These are phyloP conservation scores for Exophiala sp. DNA, from an alignment of 2,329 filamentous ascomycete species.

Conservation along the genomic window DNA sequence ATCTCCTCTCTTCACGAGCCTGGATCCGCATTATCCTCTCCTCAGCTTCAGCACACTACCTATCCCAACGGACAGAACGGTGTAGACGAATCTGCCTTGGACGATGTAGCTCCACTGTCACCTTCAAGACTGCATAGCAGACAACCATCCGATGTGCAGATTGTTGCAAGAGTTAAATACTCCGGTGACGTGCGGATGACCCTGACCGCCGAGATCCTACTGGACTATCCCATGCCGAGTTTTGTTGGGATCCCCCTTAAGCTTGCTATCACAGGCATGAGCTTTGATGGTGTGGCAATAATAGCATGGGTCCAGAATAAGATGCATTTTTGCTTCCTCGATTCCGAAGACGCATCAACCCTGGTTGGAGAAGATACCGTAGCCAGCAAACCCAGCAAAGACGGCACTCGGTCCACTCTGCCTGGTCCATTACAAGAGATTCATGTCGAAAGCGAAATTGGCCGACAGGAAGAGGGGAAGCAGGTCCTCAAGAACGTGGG, in stretches of 20 bases:
- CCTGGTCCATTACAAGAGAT: constrained; percentile 86
- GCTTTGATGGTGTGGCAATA: constrained; percentile 92
- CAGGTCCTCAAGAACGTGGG: constrained; percentile 97
- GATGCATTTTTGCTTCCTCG: constrained; percentile 91
- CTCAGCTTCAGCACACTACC: constrained; percentile 9
- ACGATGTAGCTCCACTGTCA: constrained; percentile 32
- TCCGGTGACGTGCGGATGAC: constrained; percentile 82
- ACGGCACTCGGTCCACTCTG: constrained; percentile 36
- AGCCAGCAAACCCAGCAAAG: constrained; percentile 24
- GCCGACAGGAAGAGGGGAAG: constrained; percentile 82
- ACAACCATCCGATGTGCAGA: constrained; percentile 81
- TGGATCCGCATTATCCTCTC: constrained; percentile 23
- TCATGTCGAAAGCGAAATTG: constrained; percentile 95
- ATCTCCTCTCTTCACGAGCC: constrained; percentile 24
- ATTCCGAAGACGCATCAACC: constrained; percentile 82
- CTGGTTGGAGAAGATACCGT: constrained; percentile 53
- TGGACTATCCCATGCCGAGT: constrained; percentile 98
- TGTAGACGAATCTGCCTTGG: constrained; percentile 15
- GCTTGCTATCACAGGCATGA: constrained; percentile 89
- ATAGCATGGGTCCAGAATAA: constrained; percentile 84
- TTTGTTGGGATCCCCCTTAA: constrained; percentile 95
- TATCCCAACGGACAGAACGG: constrained; percentile 5
- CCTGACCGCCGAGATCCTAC: constrained; percentile 87
- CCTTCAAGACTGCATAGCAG: constrained; percentile 64
- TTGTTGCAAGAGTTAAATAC: constrained; percentile 87